phyloP scores from a whole-genome alignment of 495 filamentous ascomycete genomes.

The Aspergillus taichungensis region DNA sequence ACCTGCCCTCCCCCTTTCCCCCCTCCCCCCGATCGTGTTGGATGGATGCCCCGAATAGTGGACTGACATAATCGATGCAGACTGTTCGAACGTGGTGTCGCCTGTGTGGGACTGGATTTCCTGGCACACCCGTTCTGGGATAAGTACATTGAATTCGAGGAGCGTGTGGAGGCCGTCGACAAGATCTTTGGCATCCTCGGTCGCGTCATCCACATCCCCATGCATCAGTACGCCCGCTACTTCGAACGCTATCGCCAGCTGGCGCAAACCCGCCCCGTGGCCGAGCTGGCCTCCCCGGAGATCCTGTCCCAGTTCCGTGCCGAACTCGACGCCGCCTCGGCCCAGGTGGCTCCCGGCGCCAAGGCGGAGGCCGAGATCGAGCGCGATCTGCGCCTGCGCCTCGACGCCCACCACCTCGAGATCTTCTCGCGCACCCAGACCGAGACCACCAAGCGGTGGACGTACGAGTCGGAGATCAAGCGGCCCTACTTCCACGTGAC shows the following conservation, averaged over 20 bases:
- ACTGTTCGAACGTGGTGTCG: constrained; percentile 86
- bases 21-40: constrained; percentile 13
- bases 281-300: constrained; percentile 63
- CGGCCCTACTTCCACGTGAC: constrained; percentile 96
- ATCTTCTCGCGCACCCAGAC: constrained; percentile 74
- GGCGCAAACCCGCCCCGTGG: constrained; percentile 61
- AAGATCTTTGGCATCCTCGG: constrained; percentile 79
- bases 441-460: constrained; percentile 91
- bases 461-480: constrained; percentile 90
- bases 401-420: constrained; percentile 74
- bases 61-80: constrained; percentile 44
- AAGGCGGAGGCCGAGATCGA: constrained; percentile 74
- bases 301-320: constrained; percentile 57
- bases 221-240: constrained; percentile 95
- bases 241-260: constrained; percentile 83
- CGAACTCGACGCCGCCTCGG: constrained; percentile 54
- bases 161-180: constrained; percentile 76
- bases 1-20: constrained; percentile 21
- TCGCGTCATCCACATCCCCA: constrained; percentile 84
- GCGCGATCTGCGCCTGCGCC: constrained; percentile 65
- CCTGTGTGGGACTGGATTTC: constrained; percentile 84
- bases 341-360: constrained; percentile 32
- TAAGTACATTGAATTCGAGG: constrained; percentile 95
- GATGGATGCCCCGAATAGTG: neutral
- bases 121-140: constrained; percentile 96